These are phyloP conservation scores for Oryza brachyantha DNA, from an alignment of 176 grass and related monocot genomes.

Conservation along the genomic window DNA sequence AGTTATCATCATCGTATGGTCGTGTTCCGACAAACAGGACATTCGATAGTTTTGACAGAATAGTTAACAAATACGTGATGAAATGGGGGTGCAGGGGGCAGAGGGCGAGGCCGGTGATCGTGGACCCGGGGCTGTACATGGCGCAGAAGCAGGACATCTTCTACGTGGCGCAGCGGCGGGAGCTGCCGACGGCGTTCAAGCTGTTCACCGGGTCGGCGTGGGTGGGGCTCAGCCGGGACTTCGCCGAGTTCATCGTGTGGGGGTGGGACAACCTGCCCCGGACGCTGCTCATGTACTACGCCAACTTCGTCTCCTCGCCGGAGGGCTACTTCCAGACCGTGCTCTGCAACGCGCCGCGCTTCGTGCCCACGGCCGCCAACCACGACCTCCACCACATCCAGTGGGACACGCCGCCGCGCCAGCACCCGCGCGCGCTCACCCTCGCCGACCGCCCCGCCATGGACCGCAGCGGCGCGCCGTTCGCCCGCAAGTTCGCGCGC, in stretches of 20 bases:
- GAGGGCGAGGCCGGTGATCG: constrained; percentile 60
- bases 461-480: constrained; percentile 49
- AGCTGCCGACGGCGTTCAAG: constrained; percentile 77
- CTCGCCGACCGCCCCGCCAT: constrained; percentile 44
- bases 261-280: constrained; percentile 98
- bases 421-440: constrained; percentile 77
- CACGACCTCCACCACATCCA: constrained; percentile 94
- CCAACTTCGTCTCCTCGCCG: constrained; percentile 90
- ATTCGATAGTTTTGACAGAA: no score
- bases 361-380: constrained; percentile 69
- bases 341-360: constrained; percentile 73
- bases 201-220: constrained; percentile 91
- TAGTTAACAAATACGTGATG: no score
- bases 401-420: constrained; percentile 79
- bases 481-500: constrained; percentile 54
- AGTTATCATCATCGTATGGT: no score
- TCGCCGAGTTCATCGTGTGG: constrained; percentile 82
- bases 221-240: constrained; percentile 63
- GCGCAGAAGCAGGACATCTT: constrained; percentile 73
- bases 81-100: constrained; percentile 41
- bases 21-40: no score
- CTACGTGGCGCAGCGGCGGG: constrained; percentile 44
- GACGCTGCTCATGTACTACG: constrained; percentile 96
- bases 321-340: constrained; percentile 98
- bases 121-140: constrained; percentile 74